phyloP scores from a whole-genome alignment of 306 rosid species.

The Cicer yamashitae region DNA sequence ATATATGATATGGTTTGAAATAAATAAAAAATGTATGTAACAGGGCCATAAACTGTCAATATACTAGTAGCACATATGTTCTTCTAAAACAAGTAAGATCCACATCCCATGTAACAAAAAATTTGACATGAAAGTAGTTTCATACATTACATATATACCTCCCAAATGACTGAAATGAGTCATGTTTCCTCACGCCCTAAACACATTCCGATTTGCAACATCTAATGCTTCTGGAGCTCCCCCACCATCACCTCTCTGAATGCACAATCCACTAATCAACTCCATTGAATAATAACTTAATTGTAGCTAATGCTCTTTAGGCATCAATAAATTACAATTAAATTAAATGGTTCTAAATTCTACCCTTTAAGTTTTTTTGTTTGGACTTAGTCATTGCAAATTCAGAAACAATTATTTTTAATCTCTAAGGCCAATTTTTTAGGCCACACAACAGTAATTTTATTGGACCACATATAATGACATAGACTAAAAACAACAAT shows the following conservation, averaged over 20 bases:
- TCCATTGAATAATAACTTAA: background rate
- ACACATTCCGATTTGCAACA: conserved; percentile 37
- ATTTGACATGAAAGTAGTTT: background rate
- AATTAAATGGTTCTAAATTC: background rate
- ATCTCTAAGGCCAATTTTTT: too few species aligned
- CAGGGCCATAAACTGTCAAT: background rate
- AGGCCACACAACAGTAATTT: too few species aligned
- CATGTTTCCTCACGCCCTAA: background rate
- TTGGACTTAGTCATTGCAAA: too few species aligned
- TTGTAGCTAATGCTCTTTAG: background rate
- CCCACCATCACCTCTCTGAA: conserved; percentile 44
- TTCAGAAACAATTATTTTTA: too few species aligned
- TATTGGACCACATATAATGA: too few species aligned
- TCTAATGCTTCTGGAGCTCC: conserved; percentile 48
- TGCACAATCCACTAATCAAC: conserved; percentile 13
- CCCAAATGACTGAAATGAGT: background rate
- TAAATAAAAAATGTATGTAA: background rate
- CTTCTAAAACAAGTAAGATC: background rate
- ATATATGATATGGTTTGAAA: too few species aligned
- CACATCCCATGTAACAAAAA: conserved; percentile 24
- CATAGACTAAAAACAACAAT: too few species aligned
- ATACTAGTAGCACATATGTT: background rate
- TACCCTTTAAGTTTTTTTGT: background rate
- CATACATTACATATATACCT: conserved; percentile 24
- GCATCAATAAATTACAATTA: too few species aligned